A percentile compares a stretch with the other conserved stretches of the same genome.
phyloP scores from a whole-genome alignment of 1,284 basidiomycete species.

The Naganishia liquefaciens region DNA sequence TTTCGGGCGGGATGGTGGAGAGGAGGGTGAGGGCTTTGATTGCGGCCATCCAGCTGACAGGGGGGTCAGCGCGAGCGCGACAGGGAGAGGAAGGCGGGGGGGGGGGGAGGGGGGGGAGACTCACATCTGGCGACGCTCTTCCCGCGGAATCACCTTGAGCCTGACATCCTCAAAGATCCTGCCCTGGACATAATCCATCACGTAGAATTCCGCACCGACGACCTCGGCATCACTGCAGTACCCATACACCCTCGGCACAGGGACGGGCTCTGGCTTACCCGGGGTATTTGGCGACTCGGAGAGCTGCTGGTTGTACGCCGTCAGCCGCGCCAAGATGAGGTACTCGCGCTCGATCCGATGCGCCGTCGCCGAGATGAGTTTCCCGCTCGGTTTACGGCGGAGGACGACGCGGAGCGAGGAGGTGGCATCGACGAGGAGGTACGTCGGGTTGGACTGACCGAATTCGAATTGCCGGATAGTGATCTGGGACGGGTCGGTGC shows the following conservation, averaged over 20 bases:
- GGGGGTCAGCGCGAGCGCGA: conserved; percentile 1
- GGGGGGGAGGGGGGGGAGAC: conserved; percentile 37
- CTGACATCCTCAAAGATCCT: conserved; percentile 79
- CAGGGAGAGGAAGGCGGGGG: neutral
- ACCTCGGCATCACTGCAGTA: conserved; percentile 76
- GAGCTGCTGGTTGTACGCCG: conserved; percentile 64
- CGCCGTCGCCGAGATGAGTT: conserved; percentile 80
- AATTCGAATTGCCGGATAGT: conserved; percentile 14
- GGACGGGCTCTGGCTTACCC: conserved; percentile 58
- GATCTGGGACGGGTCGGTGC: neutral
- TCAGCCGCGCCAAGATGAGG: conserved; percentile 72
- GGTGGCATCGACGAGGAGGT: conserved; percentile 71
- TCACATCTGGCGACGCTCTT: conserved; percentile 70
- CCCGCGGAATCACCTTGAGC: conserved; percentile 65
- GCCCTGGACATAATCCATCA: conserved; percentile 92
- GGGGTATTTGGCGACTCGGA: neutral
- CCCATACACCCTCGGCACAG: conserved; percentile 80
- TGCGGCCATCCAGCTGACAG: conserved; percentile 71
- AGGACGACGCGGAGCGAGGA: conserved; percentile 66
- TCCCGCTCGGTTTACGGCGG: conserved; percentile 89
- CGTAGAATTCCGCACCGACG: conserved; percentile 87
- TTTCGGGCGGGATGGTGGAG: conserved; percentile 67
- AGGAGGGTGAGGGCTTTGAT: conserved; percentile 72
- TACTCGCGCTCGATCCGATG: conserved; percentile 95
- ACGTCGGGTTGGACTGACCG: conserved; percentile 19